Conservation (phyloP, 371 early-diverging fungal species). For the Cokeromyces recurvatus region DNA sequence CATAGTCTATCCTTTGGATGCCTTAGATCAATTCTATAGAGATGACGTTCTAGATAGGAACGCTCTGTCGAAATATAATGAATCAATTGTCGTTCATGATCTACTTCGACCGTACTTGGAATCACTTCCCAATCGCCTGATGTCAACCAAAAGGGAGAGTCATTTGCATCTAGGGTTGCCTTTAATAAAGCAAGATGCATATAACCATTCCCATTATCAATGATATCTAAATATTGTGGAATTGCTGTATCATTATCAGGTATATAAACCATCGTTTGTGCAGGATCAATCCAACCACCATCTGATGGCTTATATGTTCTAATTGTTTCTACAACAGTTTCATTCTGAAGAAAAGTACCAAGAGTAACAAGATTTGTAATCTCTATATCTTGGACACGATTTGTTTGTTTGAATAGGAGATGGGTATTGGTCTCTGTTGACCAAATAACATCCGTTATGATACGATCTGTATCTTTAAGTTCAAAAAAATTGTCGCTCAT, state of each 20-base stretch:
- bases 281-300: slow-evolving; percentile 72
- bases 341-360: background rate
- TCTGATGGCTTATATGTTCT: slow-evolving; percentile 58
- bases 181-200: slow-evolving; percentile 78
- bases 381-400: slow-evolving; percentile 85
- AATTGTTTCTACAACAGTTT: slow-evolving; percentile 32
- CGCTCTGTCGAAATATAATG: slow-evolving; percentile 71
- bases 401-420: slow-evolving; percentile 79
- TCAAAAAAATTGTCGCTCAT: slow-evolving; percentile 14
- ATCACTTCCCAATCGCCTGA: slow-evolving; percentile 84
- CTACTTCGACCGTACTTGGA: slow-evolving; percentile 56
- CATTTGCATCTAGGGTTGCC: slow-evolving; percentile 43
- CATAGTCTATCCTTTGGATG: slow-evolving; percentile 26
- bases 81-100: slow-evolving; percentile 48
- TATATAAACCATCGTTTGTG: slow-evolving; percentile 43
- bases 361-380: slow-evolving; percentile 56
- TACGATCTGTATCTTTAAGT: slow-evolving; percentile 56
- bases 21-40: slow-evolving; percentile 49
- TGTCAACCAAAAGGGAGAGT: slow-evolving; percentile 63
- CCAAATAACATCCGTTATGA: slow-evolving; percentile 70
- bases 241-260: slow-evolving; percentile 28
- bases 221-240: slow-evolving; percentile 72
- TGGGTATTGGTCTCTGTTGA: slow-evolving; percentile 53
- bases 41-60: slow-evolving; percentile 74
- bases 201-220: slow-evolving; percentile 69